A percentile compares a stretch with the other conserved stretches of the same genome.
These are phyloP conservation scores for Clarireedia sp. DNA, from an alignment of 2,329 filamentous ascomycete species.

Conservation along the genomic window DNA sequence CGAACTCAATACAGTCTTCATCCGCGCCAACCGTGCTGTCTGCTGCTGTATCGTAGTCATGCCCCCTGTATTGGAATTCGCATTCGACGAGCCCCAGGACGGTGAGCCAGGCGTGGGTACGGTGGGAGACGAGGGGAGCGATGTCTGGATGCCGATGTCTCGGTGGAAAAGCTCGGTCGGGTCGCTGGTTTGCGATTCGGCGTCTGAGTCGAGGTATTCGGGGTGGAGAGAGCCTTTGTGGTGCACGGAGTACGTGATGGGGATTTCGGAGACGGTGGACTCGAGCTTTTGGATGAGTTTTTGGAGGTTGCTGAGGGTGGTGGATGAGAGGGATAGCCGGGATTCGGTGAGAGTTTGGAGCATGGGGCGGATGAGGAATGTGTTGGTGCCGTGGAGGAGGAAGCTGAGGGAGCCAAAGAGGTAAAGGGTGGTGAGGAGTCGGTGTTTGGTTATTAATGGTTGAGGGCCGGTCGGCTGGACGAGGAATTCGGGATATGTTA, in stretches of 20 bases:
- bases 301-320: conserved; percentile 41
- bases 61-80: not conserved
- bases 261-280: conserved; percentile 55
- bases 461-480: conserved; percentile 47
- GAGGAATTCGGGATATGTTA: conserved; percentile 65
- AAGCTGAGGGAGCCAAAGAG: conserved; percentile 50
- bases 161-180: conserved; percentile 76
- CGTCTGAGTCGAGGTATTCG: conserved; percentile 36
- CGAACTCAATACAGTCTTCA: conserved; percentile 44
- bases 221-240: conserved; percentile 23
- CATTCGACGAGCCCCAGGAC: conserved; percentile 25
- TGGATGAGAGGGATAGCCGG: conserved; percentile 43
- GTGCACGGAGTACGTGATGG: conserved; percentile 26
- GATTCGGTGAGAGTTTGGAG: conserved; percentile 40
- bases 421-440: conserved; percentile 52
- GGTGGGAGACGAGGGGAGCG: conserved; percentile 39
- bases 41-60: conserved; percentile 27
- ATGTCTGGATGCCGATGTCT: conserved; percentile 73
- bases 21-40: conserved; percentile 34
- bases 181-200: conserved; percentile 33
- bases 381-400: conserved; percentile 62
- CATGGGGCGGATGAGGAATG: conserved; percentile 58
- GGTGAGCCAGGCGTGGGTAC: conserved; percentile 10
- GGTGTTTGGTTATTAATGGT: conserved; percentile 53
- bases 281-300: conserved; percentile 44